phyloP scores from a whole-genome alignment of 2,329 filamentous ascomycete species.

The Ophiobolus disseminans region DNA sequence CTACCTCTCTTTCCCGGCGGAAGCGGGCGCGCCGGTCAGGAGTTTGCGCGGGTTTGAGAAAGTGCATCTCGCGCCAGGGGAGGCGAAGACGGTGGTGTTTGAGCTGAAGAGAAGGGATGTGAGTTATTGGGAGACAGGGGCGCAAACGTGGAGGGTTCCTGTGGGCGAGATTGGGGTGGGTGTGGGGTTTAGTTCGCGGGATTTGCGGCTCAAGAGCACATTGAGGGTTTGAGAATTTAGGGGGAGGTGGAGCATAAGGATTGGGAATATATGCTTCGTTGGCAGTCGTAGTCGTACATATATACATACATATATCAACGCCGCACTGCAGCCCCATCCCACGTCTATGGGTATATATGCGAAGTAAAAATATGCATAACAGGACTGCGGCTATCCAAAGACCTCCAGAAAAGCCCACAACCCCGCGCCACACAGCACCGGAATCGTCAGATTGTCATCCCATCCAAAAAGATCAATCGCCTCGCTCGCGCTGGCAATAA shows the following conservation, averaged over 20 bases:
- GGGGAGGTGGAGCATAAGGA: too few species aligned
- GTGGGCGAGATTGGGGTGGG: conserved; percentile 19
- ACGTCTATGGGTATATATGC: neutral
- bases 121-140: conserved; percentile 58
- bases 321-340: neutral
- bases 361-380: neutral
- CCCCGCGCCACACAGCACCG: conserved; percentile 84
- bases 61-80: conserved; percentile 52
- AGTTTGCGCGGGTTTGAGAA: conserved; percentile 59
- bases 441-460: conserved; percentile 98
- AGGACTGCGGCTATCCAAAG: conserved; percentile 65
- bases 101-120: conserved; percentile 57
- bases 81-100: conserved; percentile 54
- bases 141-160: conserved; percentile 54
- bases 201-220: conserved; percentile 14
- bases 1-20: conserved; percentile 58
- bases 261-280: too few species aligned
- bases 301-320: too few species aligned
- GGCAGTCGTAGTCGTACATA: too few species aligned
- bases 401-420: conserved; percentile 91
- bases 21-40: conserved; percentile 43
- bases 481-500: conserved; percentile 88
- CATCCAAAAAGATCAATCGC: conserved; percentile 89
- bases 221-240: conserved; percentile 2
- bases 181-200: conserved; percentile 38